Conservation (phyloP, 148 eudicot species). For the Arctostaphylos glauca region DNA sequence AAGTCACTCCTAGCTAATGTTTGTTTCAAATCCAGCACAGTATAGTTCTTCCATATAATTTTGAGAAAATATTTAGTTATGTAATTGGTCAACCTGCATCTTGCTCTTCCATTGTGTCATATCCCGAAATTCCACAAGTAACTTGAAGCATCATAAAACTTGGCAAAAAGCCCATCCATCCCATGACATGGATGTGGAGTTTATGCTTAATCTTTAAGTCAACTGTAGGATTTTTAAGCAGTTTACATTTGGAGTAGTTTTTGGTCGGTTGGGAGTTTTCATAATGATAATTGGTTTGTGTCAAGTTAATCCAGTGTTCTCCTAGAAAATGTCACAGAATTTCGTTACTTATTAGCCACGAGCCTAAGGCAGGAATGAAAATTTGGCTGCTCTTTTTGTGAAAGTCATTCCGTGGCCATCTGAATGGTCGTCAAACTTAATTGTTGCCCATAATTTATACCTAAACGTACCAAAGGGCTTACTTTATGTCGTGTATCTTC, state of each 20-base stretch:
- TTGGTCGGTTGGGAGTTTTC: neutral
- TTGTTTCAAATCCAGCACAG: neutral
- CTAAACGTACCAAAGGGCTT: neutral
- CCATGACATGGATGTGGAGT: neutral
- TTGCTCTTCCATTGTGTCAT: neutral
- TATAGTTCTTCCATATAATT: neutral
- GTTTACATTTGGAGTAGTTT: neutral
- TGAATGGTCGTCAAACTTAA: neutral
- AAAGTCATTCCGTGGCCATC: neutral
- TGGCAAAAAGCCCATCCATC: neutral
- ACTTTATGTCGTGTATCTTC: neutral
- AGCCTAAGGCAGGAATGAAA: neutral
- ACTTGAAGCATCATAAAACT: neutral
- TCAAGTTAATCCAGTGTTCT: neutral
- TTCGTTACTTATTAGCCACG: neutral
- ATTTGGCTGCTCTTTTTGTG: neutral
- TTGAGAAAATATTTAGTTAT: neutral
- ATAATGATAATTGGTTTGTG: neutral
- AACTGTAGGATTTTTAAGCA: neutral
- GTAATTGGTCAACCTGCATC: neutral
- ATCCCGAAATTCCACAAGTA: neutral
- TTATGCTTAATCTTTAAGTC: neutral
- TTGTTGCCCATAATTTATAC: neutral
- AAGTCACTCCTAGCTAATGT: neutral
- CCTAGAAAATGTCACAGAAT: neutral